Evolutionary conservation across 805 yeast genomes (phyloP), one percentile per base, ranked within the genome.

Genomic region (Ogataea allantospora): DNA sequence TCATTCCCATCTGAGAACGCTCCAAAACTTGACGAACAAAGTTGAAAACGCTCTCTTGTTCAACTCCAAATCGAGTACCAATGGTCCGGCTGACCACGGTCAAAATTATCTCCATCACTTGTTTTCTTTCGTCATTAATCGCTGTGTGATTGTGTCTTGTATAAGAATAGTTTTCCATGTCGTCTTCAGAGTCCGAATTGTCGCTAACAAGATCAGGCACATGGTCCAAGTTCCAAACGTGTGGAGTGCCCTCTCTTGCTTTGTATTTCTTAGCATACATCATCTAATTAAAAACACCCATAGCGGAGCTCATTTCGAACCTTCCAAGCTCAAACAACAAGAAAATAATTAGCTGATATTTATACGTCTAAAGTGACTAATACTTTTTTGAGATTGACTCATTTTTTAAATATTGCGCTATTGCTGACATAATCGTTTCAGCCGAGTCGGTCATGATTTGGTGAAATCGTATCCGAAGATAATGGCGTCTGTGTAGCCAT

Each of bases 401-500:
- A 33, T 33, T 18, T 15, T 29, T 11, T 15, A 10, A 6, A 18
- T 13, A 27, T 15, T 27, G 7, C 29, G 18, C n/a, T 27, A 18
- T 13, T 15, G 29, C 29, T 27, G 29, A 27, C 29, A 18, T 27
- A 16, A 27, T n/a, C n/a, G n/a, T n/a, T n/a, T n/a, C n/a, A n/a
- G n/a, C n/a, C n/a, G n/a, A n/a, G n/a, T n/a, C n/a, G n/a, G n/a
- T 16, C 29, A 18, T 16, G 29, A 7, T 14, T 25, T 19, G 9
- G 36, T 35, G 25, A 57, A 48, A 21, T 77, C 78, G 50, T 81
- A 81, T 5, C 95, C 95, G 54, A 66, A 89, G 50, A 87, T 73
- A 23, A 77, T 68, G 6, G 96, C 97, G 46, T 86, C 93, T 1
- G 85, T 83, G 7, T 76, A 73, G 16, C 74, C 70, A 3, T 70